These are phyloP conservation scores for Passalora sequoiae DNA, from an alignment of 2,329 filamentous ascomycete genomes.

Conservation along the genomic window DNA sequence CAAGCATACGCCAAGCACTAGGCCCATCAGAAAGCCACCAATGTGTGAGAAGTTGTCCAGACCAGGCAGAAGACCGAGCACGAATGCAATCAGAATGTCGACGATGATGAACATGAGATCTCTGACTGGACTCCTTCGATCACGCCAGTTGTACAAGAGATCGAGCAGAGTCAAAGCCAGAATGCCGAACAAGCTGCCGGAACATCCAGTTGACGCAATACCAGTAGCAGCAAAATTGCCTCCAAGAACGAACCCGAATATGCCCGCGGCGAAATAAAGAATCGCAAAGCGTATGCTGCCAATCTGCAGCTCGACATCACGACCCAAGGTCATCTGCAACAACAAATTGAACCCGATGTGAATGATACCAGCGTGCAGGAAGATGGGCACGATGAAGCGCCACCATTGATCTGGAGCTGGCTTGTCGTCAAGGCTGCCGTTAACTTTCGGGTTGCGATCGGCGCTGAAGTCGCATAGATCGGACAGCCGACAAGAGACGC, in stretches of 20 bases:
- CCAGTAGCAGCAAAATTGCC: constrained; percentile 84
- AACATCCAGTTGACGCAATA: constrained; percentile 77
- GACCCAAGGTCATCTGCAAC: constrained; percentile 80
- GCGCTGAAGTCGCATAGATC: constrained; percentile 79
- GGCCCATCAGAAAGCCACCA: constrained; percentile 87
- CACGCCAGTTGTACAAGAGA: constrained; percentile 84
- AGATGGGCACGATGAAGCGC: constrained; percentile 92
- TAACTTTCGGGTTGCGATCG: constrained; percentile 59
- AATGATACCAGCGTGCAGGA: constrained; percentile 87
- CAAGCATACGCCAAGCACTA: constrained; percentile 79
- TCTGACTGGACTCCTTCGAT: constrained; percentile 68
- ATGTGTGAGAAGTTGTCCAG: constrained; percentile 98
- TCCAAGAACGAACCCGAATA: constrained; percentile 92
- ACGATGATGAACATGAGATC: constrained; percentile 84
- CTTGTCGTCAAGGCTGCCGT: constrained; percentile 48
- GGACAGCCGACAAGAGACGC: constrained; percentile 64
- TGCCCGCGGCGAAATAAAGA: constrained; percentile 85
- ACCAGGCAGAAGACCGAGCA: constrained; percentile 83
- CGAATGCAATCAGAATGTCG: constrained; percentile 84
- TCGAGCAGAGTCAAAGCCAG: constrained; percentile 85
- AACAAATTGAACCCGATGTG: constrained; percentile 96
- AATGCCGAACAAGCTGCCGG: constrained; percentile 85
- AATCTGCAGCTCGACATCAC: constrained; percentile 88
- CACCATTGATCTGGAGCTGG: constrained; percentile 88
- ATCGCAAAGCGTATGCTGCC: constrained; percentile 81